Conservation (phyloP, 345 rosid species). For the Acer negundo region DNA sequence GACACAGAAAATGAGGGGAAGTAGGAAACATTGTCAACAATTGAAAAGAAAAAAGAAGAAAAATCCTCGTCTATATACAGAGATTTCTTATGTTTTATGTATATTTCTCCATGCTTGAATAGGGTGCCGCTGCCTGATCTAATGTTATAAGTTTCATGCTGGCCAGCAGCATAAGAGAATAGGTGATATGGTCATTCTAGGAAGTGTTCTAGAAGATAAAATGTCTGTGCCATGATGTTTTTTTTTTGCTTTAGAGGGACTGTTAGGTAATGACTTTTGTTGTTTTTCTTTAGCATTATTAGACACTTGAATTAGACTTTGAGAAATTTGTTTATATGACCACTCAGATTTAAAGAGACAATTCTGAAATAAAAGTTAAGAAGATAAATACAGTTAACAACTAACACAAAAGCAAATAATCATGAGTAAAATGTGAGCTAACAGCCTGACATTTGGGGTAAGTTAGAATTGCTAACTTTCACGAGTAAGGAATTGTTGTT, state of each 20-base stretch:
- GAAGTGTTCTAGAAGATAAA: background rate
- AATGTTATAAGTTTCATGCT: background rate
- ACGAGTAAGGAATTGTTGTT: background rate
- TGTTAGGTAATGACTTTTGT: background rate
- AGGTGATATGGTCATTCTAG: background rate
- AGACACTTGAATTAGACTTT: background rate
- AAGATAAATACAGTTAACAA: background rate
- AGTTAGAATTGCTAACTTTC: conserved; percentile 1
- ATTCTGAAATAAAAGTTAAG: background rate
- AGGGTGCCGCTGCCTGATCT: background rate
- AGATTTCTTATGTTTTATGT: background rate
- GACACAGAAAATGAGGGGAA: background rate
- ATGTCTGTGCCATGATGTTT: background rate
- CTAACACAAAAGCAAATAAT: background rate
- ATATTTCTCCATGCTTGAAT: background rate
- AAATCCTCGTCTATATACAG: no score
- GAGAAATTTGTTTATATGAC: background rate
- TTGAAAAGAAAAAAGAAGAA: background rate
- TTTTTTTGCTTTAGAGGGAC: background rate
- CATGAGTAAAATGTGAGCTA: background rate
- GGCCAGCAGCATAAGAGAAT: background rate
- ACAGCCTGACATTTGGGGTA: background rate
- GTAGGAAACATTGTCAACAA: background rate
- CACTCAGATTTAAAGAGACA: no score
- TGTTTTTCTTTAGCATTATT: background rate